Evolutionary conservation across 805 yeast genomes (phyloP), one percentile per base, ranked within the genome.

Genomic region (Saturnispora ahearnii): DNA sequence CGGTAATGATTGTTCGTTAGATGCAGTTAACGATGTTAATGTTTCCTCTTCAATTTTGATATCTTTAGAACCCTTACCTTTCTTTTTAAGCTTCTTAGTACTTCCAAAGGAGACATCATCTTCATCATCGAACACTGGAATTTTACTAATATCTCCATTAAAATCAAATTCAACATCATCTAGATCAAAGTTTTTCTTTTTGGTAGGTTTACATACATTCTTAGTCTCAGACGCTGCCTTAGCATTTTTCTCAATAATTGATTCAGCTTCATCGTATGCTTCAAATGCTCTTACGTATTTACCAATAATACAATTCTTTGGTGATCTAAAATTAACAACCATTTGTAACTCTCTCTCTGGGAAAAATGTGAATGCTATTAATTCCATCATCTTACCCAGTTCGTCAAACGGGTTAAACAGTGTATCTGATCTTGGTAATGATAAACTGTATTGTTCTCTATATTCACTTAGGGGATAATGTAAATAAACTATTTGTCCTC

Each of bases 371-470:
- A 59, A 29, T 0, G 79, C 67, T 13, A 66, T 59, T 34, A 73
- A 48, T 45, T 72, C 78, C 74, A 77, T 75, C 28, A 65, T 59
- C 49, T 69, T 69, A 4, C 79, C 82, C 48, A 84, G 71, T 57
- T 84, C 91, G 45, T 70, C 74, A 43, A 81, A 66, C 4, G 89
- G 87, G 58, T 82, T 81, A 38, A 79, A 69, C n/a, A 58, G 61
- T 51, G 76, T 81, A 48, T 78, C 77, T 52, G 73, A 73, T 52
- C 76, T 78, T 5, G 83, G 78, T 13, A 66, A 63, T 3, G 75
- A 74, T 34, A 81, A 62, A 8, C 71, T 53, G 53, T 74, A 81
- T 38, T 68, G 67, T 56, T 81, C 87, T 31, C 62, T 62, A 53
- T 78, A 74, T 40, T 69, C 65, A 1, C 81, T 79, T 57, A 60